A percentile compares a stretch with the other conserved stretches of the same genome.
These are phyloP conservation scores for Fraxinus excelsior DNA, from an alignment of 257 asterid genomes.

Conservation along the genomic window DNA sequence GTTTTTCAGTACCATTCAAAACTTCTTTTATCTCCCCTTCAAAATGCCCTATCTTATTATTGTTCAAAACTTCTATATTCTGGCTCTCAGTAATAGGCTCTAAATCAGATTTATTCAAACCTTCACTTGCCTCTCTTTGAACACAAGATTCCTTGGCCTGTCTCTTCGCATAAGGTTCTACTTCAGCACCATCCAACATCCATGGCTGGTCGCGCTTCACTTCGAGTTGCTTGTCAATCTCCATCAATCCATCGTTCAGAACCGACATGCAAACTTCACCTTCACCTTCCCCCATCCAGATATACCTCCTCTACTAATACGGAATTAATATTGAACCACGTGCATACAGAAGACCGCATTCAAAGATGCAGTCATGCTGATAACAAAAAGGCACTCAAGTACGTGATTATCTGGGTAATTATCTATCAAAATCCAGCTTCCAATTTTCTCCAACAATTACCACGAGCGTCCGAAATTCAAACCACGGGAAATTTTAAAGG, in stretches of 20 bases:
- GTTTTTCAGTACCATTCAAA: conserved; percentile 30
- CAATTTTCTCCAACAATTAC: conserved; percentile 16
- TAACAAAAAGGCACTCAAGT: neutral
- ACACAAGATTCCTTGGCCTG: conserved; percentile 34
- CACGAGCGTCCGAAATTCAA: neutral
- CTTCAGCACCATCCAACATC: conserved; percentile 31
- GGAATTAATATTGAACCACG: conserved; percentile 15
- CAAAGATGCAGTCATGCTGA: conserved; percentile 10
- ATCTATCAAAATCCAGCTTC: conserved; percentile 15
- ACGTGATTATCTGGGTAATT: neutral
- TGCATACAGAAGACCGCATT: conserved; percentile 9
- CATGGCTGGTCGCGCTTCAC: conserved; percentile 11
- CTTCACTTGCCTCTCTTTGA: conserved; percentile 22
- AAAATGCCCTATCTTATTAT: conserved; percentile 21
- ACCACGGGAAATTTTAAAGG: neutral
- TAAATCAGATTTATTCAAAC: conserved; percentile 20
- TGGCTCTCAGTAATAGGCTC: conserved; percentile 14
- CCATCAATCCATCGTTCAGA: conserved; percentile 38
- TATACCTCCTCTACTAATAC: conserved; percentile 17
- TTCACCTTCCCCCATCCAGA: conserved; percentile 43
- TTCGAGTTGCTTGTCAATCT: conserved; percentile 21
- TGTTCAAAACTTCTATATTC: conserved; percentile 27
- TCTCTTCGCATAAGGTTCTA: conserved; percentile 38
- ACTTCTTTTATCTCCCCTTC: conserved; percentile 30
- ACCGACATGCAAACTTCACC: conserved; percentile 36